Base-by-base conservation (phyloP, 805 yeast species). In the Isabelozyma pseudorhagii region DNA sequence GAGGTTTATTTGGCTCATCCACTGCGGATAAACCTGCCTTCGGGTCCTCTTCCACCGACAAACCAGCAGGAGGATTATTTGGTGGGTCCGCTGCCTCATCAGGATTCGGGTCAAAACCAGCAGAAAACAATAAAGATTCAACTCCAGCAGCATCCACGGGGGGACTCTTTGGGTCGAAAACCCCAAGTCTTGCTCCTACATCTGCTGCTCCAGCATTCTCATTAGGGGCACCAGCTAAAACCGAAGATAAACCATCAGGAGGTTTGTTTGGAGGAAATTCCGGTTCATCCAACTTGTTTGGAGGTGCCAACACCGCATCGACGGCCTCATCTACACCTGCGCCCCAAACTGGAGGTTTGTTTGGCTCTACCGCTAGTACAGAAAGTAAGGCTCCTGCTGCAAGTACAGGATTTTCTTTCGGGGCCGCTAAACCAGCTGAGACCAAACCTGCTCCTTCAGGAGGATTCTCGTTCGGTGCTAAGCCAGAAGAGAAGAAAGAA, bases 301-400 rank as follows among this genome's bases (percentile, higher is more conserved):
- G 57, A 8, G 45, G 17, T 11, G 34, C 25, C 10, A 14, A n/a
- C 13, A 15, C 39, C 18, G 45, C 28, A n/a, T 21, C 49, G 13
- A 46, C 44, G 21, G 41, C 54, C 14, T 27, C 44, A 27, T 21
- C 48, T 3, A 39, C 49, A 14, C 40, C 45, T 27, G 46, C 43
- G 15, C 41, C 52, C 18, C 38, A 47, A 10, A 28, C 54, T 29
- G 60, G 60, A 11, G 58, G 58, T 4, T 52, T 57, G 34, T 57
- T 55, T 54, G 61, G 61, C 8, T 47, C 52, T 7, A 44, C 49
- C n/a, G 53, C 45, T 45, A 42, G 44, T 14, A 27, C 40, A 8
- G 55, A 52, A 4, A 57, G 49, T 14, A 47, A 55, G 10, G 40
- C 11, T 15, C 44, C 46, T 54, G 5, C 45, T 18, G 48, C 39